Base-by-base conservation (phyloP, 164 flowering plant species). In the Umbellularia californica region DNA sequence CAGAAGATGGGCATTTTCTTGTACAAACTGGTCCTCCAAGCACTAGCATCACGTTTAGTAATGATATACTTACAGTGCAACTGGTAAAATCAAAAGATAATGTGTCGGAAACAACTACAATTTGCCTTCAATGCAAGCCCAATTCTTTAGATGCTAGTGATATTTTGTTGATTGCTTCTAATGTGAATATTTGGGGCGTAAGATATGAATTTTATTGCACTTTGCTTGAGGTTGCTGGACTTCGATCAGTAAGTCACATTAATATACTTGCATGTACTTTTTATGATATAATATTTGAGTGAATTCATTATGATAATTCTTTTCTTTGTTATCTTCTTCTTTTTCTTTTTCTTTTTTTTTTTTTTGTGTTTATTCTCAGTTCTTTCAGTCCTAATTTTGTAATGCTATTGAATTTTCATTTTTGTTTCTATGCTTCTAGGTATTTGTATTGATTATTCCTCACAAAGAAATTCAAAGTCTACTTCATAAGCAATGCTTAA, bases 171-270 rank as follows among this genome's bases (percentile, higher is more conserved):
- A 60, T 30, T n/a, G 67, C 17, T 24, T 70, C 82, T n/a, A 22
- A 30, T 17, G 52, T 80, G 68, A 76, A 72, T 15, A 78, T 87
- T 23, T 67, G 47, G 41, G 75, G 73, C 20, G 73, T 33, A 6
- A 65, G 73, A 52, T 87, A 85, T 62, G 47, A 28, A 14, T 10
- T 83, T 10, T 78, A 78, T 65, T 85, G 91, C 65, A 82, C 83
- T 7, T 75, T 72, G 11, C 22, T 87, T 63, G 80, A 90, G 17
- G 72, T 91, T 52, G 63, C 79, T 12, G 91, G 91, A 30, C 65
- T 88, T 19, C 79, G 72, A 75, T 77, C 78, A 82, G 97, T 91
- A 82, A 23, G 87, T 63, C 60, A 15, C 50, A 4, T 70, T 2
- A 13, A 27, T 77, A 68, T 69, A n/a, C 23, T 52, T 22, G 27